These are phyloP conservation scores for Trichaptum fuscoviolaceum DNA, from an alignment of 768 basidiomycete genomes.

Conservation along the genomic window DNA sequence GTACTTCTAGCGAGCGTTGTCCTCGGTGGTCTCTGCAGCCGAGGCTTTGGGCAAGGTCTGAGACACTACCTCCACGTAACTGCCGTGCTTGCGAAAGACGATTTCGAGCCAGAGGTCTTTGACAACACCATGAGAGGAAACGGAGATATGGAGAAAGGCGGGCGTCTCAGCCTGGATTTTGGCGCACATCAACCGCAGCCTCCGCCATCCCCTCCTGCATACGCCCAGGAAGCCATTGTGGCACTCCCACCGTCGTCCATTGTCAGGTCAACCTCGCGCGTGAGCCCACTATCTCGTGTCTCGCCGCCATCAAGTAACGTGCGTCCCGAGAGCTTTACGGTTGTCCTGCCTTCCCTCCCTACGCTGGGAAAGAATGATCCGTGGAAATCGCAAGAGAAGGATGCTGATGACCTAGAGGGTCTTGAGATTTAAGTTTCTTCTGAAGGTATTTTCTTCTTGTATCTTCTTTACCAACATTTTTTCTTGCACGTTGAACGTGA, in stretches of 20 bases:
- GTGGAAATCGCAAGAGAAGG: neutral
- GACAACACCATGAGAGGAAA: neutral
- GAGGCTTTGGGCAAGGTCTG: constrained; percentile 51
- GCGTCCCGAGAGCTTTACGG: neutral
- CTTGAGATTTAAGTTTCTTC: neutral
- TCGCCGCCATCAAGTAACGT: neutral
- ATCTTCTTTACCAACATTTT: neutral
- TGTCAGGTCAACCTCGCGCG: neutral
- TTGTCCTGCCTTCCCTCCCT: neutral
- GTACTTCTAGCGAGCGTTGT: constrained; percentile 36
- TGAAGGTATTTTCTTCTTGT: neutral
- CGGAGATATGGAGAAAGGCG: neutral
- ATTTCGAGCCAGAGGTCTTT: constrained; percentile 7
- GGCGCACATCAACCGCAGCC: neutral
- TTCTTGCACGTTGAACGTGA: neutral
- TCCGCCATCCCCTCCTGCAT: neutral
- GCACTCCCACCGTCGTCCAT: neutral
- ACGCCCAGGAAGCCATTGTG: neutral
- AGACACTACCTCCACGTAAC: constrained; percentile 32
- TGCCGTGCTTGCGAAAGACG: constrained; percentile 8
- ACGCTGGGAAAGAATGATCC: neutral
- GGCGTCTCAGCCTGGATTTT: neutral
- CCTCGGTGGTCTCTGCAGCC: constrained; percentile 43
- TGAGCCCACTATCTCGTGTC: neutral
- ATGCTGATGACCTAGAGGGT: neutral